These are phyloP conservation scores for Didymella arachidicola DNA, from an alignment of 2,329 filamentous ascomycete species.

Conservation along the genomic window DNA sequence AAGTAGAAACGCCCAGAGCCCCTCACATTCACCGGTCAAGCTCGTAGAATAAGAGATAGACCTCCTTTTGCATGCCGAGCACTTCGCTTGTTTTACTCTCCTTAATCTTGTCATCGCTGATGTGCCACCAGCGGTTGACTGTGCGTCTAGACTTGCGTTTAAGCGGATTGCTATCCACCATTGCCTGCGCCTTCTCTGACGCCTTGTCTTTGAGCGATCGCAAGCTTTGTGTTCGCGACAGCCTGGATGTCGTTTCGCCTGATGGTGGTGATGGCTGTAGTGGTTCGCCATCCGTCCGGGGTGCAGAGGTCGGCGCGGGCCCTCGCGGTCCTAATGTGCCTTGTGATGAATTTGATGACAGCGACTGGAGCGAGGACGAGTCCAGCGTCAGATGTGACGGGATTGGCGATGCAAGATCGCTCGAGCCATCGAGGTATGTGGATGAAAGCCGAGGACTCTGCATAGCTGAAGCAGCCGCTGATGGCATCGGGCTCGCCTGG, in stretches of 20 bases:
- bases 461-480: slow-evolving; percentile 50
- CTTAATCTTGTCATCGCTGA: slow-evolving; percentile 96
- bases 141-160: slow-evolving; percentile 66
- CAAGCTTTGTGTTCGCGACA: slow-evolving; percentile 38
- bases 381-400: slow-evolving; percentile 36
- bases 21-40: slow-evolving; percentile 61
- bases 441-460: slow-evolving; percentile 58
- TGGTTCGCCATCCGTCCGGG: slow-evolving; percentile 38
- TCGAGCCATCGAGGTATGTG: slow-evolving; percentile 36
- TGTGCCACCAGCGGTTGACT: slow-evolving; percentile 91
- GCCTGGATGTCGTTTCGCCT: slow-evolving; percentile 26
- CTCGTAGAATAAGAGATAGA: slow-evolving; percentile 97
- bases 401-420: slow-evolving; percentile 37
- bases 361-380: slow-evolving; percentile 43
- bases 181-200: slow-evolving; percentile 42
- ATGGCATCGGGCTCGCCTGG: slow-evolving; percentile 60
- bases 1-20: not conserved
- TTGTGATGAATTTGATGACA: slow-evolving; percentile 47
- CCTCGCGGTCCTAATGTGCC: slow-evolving; percentile 28
- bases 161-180: slow-evolving; percentile 55
- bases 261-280: slow-evolving; percentile 28
- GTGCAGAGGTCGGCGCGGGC: slow-evolving; percentile 43
- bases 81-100: slow-evolving; percentile 94
- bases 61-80: slow-evolving; percentile 90
- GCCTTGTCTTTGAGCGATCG: slow-evolving; percentile 47